Base-by-base conservation (phyloP, 2,329 filamentous ascomycete species). In the Colletotrichum tamarilloi region DNA sequence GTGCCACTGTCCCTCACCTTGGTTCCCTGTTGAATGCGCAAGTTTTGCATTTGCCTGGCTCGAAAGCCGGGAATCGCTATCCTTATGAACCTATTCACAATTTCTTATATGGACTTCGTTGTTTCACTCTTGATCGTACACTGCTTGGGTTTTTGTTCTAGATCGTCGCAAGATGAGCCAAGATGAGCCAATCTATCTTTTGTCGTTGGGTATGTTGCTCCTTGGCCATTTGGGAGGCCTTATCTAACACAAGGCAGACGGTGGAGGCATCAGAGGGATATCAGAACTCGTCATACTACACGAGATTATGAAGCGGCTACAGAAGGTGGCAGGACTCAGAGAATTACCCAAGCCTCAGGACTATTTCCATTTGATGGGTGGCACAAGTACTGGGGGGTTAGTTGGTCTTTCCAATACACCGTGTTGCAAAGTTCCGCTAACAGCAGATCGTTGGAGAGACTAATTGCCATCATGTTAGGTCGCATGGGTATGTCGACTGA, bases 391-490 rank as follows among this genome's bases (percentile, higher is more conserved):
- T 2, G 78, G 79, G 53, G 77, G 78, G 77, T 78, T 57, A 22
- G 68, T 71, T 24, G n/a, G 52, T 24, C 46, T 35, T 55, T 19
- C 52, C 67, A 64, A 26, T 30, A 22, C 14, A 63, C 49, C 46
- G n/a, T 42, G 42, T 24, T 65, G n/a, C 30, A 32, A 32, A 42
- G 12, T 19, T 9, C 16, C 16, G 22, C 53, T 66, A 52, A 55
- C 35, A 66, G 24, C 53, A 28, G 26, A 58, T 26, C 38, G 7
- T 19, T 58, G 11, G 32, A 14, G 67, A 86, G 85, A 0, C 77
- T 87, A 9, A 84, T 87, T 11, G 85, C 86, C 2, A 82, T 88
- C 42, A 84, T 88, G 81, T 80, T 87, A 5, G 85, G 85, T 1
- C 81, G 84, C 2, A 77, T 88, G 1, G 76, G 82, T 35, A 85